Base-by-base conservation (phyloP, 2,329 filamentous ascomycete species). In the Colletotrichum eremochloae region DNA sequence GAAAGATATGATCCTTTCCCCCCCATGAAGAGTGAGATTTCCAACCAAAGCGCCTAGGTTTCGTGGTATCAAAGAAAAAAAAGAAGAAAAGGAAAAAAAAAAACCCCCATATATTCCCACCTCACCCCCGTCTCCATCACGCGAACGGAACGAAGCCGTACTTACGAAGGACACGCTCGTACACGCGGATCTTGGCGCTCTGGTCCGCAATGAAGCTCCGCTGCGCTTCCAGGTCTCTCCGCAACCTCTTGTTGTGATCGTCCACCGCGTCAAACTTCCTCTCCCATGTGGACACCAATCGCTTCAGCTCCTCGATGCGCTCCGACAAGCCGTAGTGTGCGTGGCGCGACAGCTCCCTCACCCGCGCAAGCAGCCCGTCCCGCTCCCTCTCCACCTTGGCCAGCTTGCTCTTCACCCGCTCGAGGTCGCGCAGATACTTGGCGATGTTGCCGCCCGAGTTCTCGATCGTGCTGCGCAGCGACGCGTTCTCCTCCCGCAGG, bases 401-500 rank as follows among this genome's bases (percentile, higher is more conserved):
- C 63, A 81, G 75, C 73, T 80, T 81, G 70, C 79, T 74, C 3
- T 79, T 78, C 14, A 84, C 75, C 56, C 77, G 77, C 38, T 81
- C 80, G 38, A 81, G 66, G 61, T 83, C 81, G 56, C 67, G 75
- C 44, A 79, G 76, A 56, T 80, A 78, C 46, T 77, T 79, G 60
- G 76, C 75, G 2, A 80, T 77, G 63, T 76, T 72, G 29, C 79
- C 79, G n/a, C 79, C 76, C 1, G 76, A 75, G 38, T 76, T 79
- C 40, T 84, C 82, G 48, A 81, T 72, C 8, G 80, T 78, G n/a
- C 79, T 80, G 15, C 83, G 81, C 6, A 86, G 79, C 9, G 79
- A 77, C 20, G 79, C 77, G 74, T 85, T 85, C 42, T 86, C 83
- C 20, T 79, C 78, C 3, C 76, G 74, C 5, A 86, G 80, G 12